Conservation (phyloP, 306 rosid genomes). For the Clitoria ternatea region DNA sequence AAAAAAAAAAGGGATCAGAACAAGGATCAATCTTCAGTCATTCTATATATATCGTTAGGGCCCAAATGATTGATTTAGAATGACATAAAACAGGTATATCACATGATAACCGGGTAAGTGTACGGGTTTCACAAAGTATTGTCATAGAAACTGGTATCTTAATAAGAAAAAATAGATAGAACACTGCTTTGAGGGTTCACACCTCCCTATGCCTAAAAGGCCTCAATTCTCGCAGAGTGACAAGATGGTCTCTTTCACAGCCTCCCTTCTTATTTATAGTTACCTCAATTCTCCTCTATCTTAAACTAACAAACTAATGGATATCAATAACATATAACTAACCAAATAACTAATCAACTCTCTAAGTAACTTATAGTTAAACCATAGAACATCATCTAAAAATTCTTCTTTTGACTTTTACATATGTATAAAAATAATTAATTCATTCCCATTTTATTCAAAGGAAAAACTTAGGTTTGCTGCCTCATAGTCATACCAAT, state of each 20-base stretch:
- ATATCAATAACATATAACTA: too few relatives aligned
- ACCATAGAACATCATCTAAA: neutral
- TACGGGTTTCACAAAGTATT: constrained; percentile 6
- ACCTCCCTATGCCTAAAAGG: too few relatives aligned
- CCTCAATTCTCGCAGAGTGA: too few relatives aligned
- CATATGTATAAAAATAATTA: constrained; percentile 3
- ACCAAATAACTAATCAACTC: too few relatives aligned
- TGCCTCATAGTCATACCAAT: constrained; percentile 72
- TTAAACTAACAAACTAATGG: too few relatives aligned
- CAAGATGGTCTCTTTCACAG: too few relatives aligned
- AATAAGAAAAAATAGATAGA: too few relatives aligned
- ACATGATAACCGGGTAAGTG: constrained; percentile 16
- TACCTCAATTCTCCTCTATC: too few relatives aligned
- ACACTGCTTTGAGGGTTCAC: too few relatives aligned
- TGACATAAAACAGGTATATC: constrained; percentile 1
- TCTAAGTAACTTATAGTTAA: too few relatives aligned
- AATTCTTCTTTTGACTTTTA: constrained; percentile 19
- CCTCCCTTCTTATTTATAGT: too few relatives aligned
- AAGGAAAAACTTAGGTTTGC: constrained; percentile 25
- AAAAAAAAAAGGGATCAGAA: constrained; percentile 26
- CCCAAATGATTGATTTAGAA: constrained; percentile 12
- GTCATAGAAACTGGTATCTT: too few relatives aligned
- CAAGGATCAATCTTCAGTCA: constrained; percentile 1
- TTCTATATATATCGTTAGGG: constrained; percentile 2
- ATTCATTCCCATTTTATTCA: constrained; percentile 3